Base-by-base conservation (phyloP, 176 grass and related monocot genomes). In the Miscanthus lutarioriparius region DNA sequence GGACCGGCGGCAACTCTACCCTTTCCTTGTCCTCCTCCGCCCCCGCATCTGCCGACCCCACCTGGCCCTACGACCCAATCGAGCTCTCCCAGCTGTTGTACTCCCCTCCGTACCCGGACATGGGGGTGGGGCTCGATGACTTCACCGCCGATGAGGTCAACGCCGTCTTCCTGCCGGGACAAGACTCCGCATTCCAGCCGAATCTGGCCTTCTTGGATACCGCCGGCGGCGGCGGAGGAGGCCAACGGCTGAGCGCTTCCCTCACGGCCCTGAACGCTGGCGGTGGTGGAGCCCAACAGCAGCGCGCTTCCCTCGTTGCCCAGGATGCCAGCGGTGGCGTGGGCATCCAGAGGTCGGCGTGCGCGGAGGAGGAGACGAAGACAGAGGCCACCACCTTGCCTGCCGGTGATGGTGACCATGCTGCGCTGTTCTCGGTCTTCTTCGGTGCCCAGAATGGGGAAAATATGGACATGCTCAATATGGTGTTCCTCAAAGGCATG, bases 41-140 rank as follows among this genome's bases (percentile, higher is more conserved):
- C 15, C 9, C 71, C 49, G 85, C 80, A 2, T 62, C 56, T n/a
- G 43, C 84, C 38, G 65, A 53, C n/a, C n/a, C n/a, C n/a, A n/a
- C n/a, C n/a, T n/a, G n/a, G n/a, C n/a, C n/a, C n/a, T n/a, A n/a
- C n/a, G n/a, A n/a, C 32, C 83, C 65, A 6, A 19, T 82, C 51
- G 51, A 89, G 43, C 88, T 89, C 54, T 64, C 78, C 33, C 88
- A 89, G 72, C 78, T 81, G 53, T 78, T 85, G 39, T 72, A 26
- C 0, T 85, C 77, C 39, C 87, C 71, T 33, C 64, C 71, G 1
- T 85, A 62, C 72, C 54, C 43, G 30, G 72, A 88, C 32, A 37
- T 54, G 8, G 27, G 43, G 28, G 1, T 80, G 15, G 76, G 72
- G 5, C 72, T 87, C 11, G 15, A 79, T 12, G 74, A 51, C 56